A percentile compares a stretch with the other conserved stretches of the same genome.
These are phyloP conservation scores for Saccharomyces cerevisiae DNA, from an alignment of 805 yeast species.

Conservation along the genomic window DNA sequence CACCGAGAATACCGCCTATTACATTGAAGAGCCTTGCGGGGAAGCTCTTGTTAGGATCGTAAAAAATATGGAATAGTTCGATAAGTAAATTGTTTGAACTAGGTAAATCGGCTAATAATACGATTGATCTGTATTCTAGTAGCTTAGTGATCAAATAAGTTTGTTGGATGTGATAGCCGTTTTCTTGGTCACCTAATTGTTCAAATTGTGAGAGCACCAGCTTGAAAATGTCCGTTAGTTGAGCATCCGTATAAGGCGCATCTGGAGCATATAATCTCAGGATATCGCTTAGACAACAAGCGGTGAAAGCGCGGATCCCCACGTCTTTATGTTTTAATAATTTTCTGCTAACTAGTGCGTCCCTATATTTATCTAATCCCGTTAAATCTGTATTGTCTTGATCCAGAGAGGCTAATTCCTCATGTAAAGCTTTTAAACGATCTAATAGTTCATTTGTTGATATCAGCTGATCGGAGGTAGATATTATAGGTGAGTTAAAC, in stretches of 20 bases:
- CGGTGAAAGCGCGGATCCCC: conserved; percentile 61
- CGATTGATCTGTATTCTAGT: conserved; percentile 67
- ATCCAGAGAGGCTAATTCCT: conserved; percentile 54
- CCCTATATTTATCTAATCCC: conserved; percentile 39
- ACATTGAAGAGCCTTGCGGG: conserved; percentile 50
- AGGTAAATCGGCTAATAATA: conserved; percentile 67
- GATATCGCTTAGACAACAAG: conserved; percentile 71
- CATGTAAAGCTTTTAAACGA: conserved; percentile 50
- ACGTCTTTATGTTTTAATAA: conserved; percentile 50
- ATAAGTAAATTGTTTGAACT: conserved; percentile 48
- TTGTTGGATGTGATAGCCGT: conserved; percentile 55
- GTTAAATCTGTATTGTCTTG: conserved; percentile 48
- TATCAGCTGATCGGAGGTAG: conserved; percentile 50
- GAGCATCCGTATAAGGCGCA: conserved; percentile 69
- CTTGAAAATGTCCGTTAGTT: conserved; percentile 57
- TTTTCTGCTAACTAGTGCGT: conserved; percentile 49
- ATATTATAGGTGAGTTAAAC: conserved; percentile 42
- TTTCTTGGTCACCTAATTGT: conserved; percentile 44
- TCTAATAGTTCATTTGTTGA: conserved; percentile 52
- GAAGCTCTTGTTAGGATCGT: conserved; percentile 40
- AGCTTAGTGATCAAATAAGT: conserved; percentile 57
- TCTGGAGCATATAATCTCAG: conserved; percentile 78
- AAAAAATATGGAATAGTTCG: conserved; percentile 52
- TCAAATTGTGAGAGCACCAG: conserved; percentile 57
- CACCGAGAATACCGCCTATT: conserved; percentile 64